Evolutionary conservation across 2,329 filamentous ascomycete species (phyloP).

Genomic region (Thermothelomyces thermophilus): DNA sequence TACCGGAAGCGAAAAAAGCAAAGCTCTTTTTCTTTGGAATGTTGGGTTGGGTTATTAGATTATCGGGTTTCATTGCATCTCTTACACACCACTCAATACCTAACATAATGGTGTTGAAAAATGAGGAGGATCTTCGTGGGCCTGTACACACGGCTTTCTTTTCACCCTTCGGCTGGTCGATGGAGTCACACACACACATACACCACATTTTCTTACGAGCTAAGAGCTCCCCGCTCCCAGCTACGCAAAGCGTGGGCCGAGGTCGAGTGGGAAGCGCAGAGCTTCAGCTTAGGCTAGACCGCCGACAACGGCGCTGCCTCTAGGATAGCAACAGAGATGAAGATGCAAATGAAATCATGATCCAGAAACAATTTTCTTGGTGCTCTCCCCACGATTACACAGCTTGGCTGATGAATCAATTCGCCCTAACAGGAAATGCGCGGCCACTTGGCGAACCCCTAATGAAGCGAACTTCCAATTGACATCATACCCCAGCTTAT

Average conservation of each 20-base stretch:
- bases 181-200: neutral
- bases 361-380: neutral
- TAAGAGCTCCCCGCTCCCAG: slow-evolving; percentile 8
- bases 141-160: slow-evolving; percentile 4
- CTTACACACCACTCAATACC: slow-evolving; percentile 17
- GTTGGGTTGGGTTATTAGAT: slow-evolving; percentile 5
- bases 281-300: neutral
- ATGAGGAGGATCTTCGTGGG: neutral
- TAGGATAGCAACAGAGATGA: neutral
- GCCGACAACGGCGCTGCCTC: neutral
- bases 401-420: too few species aligned
- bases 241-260: neutral
- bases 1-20: slow-evolving; percentile 7
- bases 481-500: neutral
- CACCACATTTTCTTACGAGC: neutral
- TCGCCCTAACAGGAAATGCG: neutral
- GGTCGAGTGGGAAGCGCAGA: slow-evolving; percentile 6
- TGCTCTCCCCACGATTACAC: too few species aligned
- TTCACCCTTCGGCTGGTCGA: neutral
- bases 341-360: neutral
- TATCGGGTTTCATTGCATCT: slow-evolving; percentile 11
- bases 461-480: neutral
- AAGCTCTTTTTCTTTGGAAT: slow-evolving; percentile 1
- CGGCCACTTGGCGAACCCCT: neutral
- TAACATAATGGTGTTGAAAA: neutral